Evolutionary conservation across 352 stramenopile genomes (phyloP).

Genomic region (Phytophthora citricola): DNA sequence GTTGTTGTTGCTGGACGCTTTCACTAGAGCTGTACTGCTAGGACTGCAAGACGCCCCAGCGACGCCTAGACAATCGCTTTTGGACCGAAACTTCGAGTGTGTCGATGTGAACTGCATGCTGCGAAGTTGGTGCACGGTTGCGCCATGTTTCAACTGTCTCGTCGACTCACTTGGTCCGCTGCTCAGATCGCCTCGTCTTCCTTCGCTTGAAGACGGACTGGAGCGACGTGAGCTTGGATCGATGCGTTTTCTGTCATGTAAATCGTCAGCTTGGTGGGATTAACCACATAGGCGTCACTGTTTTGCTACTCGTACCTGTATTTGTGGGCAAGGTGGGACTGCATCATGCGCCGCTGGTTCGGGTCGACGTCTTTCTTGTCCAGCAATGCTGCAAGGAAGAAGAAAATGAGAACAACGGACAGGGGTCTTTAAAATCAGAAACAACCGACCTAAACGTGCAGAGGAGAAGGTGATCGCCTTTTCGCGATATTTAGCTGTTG

Average conservation of each 20-base stretch:
- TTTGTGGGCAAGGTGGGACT: constrained; percentile 80
- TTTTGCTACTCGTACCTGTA: constrained; percentile 45
- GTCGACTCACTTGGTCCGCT: constrained; percentile 39
- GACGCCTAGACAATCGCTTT: constrained; percentile 45
- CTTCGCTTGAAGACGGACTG: constrained; percentile 11
- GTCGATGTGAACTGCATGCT: constrained; percentile 41
- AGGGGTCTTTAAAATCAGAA: neutral
- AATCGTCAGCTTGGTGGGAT: neutral
- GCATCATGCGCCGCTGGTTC: constrained; percentile 83
- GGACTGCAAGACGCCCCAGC: constrained; percentile 45
- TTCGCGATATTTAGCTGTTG: constrained; percentile 67
- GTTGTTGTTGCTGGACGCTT: constrained; percentile 41
- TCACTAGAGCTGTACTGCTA: constrained; percentile 45
- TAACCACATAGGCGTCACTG: neutral
- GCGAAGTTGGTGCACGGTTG: constrained; percentile 52
- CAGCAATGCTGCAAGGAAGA: constrained; percentile 45
- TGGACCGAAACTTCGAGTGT: constrained; percentile 5
- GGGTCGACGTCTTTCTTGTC: constrained; percentile 79
- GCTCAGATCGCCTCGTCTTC: constrained; percentile 5
- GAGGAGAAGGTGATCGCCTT: constrained; percentile 80
- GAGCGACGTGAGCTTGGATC: constrained; percentile 13
- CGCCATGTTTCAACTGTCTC: constrained; percentile 53
- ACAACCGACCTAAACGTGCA: constrained; percentile 46
- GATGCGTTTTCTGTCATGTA: constrained; percentile 41
- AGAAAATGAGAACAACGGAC: constrained; percentile 4